Evolutionary conservation across 2,329 filamentous ascomycete species (phyloP).

Genomic region (Teratosphaeria pseudoeucalypti): DNA sequence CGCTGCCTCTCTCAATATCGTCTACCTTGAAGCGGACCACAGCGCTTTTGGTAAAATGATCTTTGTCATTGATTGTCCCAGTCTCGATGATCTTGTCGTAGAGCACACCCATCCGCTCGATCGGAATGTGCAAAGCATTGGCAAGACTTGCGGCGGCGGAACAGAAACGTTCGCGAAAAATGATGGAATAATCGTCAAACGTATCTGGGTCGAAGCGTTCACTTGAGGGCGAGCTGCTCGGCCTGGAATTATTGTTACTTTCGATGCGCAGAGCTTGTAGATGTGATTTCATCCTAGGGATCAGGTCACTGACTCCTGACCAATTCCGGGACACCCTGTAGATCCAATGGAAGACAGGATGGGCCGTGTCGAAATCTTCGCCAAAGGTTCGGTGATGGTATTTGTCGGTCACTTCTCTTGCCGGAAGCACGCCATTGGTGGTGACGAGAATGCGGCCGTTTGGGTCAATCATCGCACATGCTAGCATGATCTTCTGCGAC

Average conservation of each 20-base stretch:
- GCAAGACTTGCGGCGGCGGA: slow-evolving; percentile 67
- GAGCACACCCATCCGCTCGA: slow-evolving; percentile 25
- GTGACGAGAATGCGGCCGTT: slow-evolving; percentile 58
- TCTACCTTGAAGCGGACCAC: slow-evolving; percentile 4
- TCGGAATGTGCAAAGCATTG: slow-evolving; percentile 40
- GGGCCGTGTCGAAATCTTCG: slow-evolving; percentile 64
- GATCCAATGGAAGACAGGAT: slow-evolving; percentile 80
- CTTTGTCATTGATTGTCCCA: slow-evolving; percentile 18
- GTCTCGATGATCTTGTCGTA: slow-evolving; percentile 29
- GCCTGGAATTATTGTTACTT: slow-evolving; percentile 19
- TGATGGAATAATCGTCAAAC: slow-evolving; percentile 59
- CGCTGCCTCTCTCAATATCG: slow-evolving; percentile 32
- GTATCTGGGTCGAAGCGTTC: slow-evolving; percentile 43
- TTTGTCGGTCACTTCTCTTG: slow-evolving; percentile 66
- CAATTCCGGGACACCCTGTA: slow-evolving; percentile 73
- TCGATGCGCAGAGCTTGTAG: slow-evolving; percentile 38
- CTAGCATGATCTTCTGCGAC: slow-evolving; percentile 45
- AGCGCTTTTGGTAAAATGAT: slow-evolving; percentile 7
- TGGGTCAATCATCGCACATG: slow-evolving; percentile 56
- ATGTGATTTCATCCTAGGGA: slow-evolving; percentile 63
- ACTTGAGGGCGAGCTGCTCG: slow-evolving; percentile 20
- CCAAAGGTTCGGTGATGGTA: slow-evolving; percentile 56
- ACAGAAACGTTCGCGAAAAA: slow-evolving; percentile 78
- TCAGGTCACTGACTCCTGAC: slow-evolving; percentile 54
- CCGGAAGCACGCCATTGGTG: slow-evolving; percentile 58